Evolutionary conservation across 768 basidiomycete species (phyloP), one percentile per base, ranked within the genome.

Genomic region (Cyathus striatus): DNA sequence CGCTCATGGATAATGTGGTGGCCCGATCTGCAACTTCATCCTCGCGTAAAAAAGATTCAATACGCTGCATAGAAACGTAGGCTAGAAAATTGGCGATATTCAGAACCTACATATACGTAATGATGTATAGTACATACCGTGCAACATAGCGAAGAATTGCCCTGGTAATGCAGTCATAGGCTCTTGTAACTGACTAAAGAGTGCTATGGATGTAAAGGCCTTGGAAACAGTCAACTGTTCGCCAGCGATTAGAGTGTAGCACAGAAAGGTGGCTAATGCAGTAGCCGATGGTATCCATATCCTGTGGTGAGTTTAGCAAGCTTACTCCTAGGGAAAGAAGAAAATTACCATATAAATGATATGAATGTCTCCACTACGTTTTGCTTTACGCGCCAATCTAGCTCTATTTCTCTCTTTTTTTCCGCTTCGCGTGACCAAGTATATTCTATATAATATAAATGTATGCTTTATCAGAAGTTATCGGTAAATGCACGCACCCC

Each of bases 1-100:
- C 40, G 0, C 58, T 43, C 5, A 61, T 57, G 45, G 76, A 75
- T 32, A 90, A 62, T 1, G 82, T 77, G 2, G 81, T 83, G 1
- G 86, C 88, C 83, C 85, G 89, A 23, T 76, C 76, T 0, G 83
- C 81, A 2, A 91, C 85, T 57, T 92, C 88, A 14, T 76, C 75
- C 58, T 90, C 88, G 4, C 65, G 64, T 1, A 90, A 66, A 60
- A 85, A 90, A 3, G 62, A 69, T 54, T 90, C 81, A 46, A 93
- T 89, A 40, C 89, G 79, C 53, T 84, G 77, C 78, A 91, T 82
- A 3, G 87, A 86, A 17, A 93, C 82, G 53, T 83, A 81, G 5
- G 86, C 81, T 79, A 38, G 6, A 26, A 39, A 44, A 45, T 51
- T 34, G 54, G 38, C 21, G n/a, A 45, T 24, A 25, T 14, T 24